Conservation (phyloP, 2,329 filamentous ascomycete genomes). For the Tolypocladium inflatum region DNA sequence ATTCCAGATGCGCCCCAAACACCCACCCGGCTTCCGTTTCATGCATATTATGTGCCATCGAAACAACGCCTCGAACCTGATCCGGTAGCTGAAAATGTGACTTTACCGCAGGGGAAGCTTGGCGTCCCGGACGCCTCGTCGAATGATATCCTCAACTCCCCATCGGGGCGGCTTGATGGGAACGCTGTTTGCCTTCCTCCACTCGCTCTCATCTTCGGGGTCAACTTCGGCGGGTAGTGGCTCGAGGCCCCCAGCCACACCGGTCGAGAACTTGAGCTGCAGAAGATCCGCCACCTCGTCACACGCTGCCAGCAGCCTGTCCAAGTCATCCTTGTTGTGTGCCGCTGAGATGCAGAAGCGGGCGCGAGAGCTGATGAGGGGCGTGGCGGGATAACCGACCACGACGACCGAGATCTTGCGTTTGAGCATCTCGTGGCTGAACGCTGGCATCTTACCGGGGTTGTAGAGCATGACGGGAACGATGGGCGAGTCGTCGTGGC, state of each 20-base stretch:
- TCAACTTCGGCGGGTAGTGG: constrained; percentile 63
- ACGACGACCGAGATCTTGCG: constrained; percentile 97
- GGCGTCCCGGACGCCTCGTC: constrained; percentile 63
- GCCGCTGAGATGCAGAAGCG: constrained; percentile 93
- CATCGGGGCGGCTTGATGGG: constrained; percentile 72
- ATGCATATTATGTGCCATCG: constrained; percentile 1
- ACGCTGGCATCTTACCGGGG: constrained; percentile 97
- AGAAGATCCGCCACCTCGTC: constrained; percentile 87
- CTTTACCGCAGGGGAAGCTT: constrained; percentile 59
- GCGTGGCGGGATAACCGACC: constrained; percentile 93
- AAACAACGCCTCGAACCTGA: constrained; percentile 12
- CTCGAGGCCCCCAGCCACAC: constrained; percentile 79
- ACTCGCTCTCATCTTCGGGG: constrained; percentile 62
- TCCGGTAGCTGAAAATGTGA: neutral
- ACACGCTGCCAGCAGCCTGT: constrained; percentile 78
- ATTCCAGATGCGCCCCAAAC: constrained; percentile 11
- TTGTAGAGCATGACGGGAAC: constrained; percentile 93
- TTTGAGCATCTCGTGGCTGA: constrained; percentile 96
- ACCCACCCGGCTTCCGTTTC: constrained; percentile 6
- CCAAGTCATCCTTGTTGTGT: constrained; percentile 97
- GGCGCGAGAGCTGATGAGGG: constrained; percentile 86
- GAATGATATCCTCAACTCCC: constrained; percentile 74
- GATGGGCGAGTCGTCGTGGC: constrained; percentile 95
- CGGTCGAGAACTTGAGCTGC: constrained; percentile 95
- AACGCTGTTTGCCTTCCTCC: constrained; percentile 51